Evolutionary conservation across 1,139 yeast species (phyloP).

Genomic region (Yamadazyma blattariae): DNA sequence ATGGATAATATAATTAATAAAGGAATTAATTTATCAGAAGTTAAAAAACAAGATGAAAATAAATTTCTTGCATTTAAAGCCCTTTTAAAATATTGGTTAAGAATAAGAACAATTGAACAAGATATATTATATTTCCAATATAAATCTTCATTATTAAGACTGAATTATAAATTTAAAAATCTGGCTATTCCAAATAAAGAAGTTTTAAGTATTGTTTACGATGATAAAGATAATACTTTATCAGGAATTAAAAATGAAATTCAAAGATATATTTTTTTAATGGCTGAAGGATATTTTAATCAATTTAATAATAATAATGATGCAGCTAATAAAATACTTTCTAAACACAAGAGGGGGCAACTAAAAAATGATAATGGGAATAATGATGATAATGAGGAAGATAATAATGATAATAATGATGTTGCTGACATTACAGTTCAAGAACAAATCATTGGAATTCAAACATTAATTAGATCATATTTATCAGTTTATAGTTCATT

Average conservation of each 20-base stretch:
- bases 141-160: conserved; percentile 28
- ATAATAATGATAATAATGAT: conserved; percentile 18
- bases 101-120: conserved; percentile 27
- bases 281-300: conserved; percentile 28
- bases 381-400: conserved; percentile 16
- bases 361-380: conserved; percentile 2
- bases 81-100: conserved; percentile 28
- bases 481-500: conserved; percentile 9
- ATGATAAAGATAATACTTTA: conserved; percentile 19
- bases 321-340: too few species aligned
- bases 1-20: conserved; percentile 16
- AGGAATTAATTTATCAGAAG: conserved; percentile 7
- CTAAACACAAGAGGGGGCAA: too few species aligned
- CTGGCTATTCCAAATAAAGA: conserved; percentile 26
- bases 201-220: conserved; percentile 16
- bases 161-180: conserved; percentile 23
- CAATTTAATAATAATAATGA: conserved; percentile 7
- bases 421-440: background rate
- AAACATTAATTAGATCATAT: conserved; percentile 11
- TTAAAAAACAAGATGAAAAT: conserved; percentile 1
- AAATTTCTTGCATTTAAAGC: conserved; percentile 17
- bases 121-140: conserved; percentile 31
- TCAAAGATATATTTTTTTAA: conserved; percentile 12
- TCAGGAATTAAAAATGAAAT: conserved; percentile 12
- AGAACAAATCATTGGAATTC: conserved; percentile 11